These are phyloP conservation scores for Trypanosoma platydactyli DNA, from an alignment of 208 protist genomes.

Conservation along the genomic window DNA sequence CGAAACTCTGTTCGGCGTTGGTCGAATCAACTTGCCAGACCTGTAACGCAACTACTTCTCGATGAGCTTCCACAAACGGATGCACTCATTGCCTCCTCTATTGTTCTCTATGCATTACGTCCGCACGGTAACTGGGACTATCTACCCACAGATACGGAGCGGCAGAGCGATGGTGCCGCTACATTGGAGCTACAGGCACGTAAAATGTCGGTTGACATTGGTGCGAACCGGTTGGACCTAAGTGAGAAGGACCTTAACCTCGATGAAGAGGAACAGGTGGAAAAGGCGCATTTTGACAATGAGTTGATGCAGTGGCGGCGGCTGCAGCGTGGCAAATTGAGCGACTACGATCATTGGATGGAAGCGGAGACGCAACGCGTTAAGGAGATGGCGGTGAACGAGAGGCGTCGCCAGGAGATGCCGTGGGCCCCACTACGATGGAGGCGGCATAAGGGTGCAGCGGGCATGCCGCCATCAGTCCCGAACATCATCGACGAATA, in stretches of 20 bases:
- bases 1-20: constrained; percentile 66
- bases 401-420: constrained; percentile 27
- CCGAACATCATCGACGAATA: constrained; percentile 92
- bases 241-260: constrained; percentile 54
- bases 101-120: constrained; percentile 72
- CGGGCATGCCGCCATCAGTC: constrained; percentile 64
- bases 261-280: constrained; percentile 78
- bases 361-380: constrained; percentile 72
- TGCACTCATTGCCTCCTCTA: constrained; percentile 57
- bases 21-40: constrained; percentile 34
- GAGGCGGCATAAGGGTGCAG: constrained; percentile 19
- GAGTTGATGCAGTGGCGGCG: constrained; percentile 73
- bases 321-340: constrained; percentile 38
- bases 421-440: constrained; percentile 44
- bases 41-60: constrained; percentile 66
- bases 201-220: constrained; percentile 62
- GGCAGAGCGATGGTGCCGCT: constrained; percentile 30
- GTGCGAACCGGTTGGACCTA: constrained; percentile 67
- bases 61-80: constrained; percentile 62
- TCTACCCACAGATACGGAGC: constrained; percentile 47
- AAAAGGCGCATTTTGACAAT: constrained; percentile 54
- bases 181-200: constrained; percentile 50
- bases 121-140: constrained; percentile 86
- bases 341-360: constrained; percentile 86
- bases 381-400: constrained; percentile 47